Evolutionary conservation across 768 basidiomycete genomes (phyloP).

Genomic region (Mycena epipterygia): DNA sequence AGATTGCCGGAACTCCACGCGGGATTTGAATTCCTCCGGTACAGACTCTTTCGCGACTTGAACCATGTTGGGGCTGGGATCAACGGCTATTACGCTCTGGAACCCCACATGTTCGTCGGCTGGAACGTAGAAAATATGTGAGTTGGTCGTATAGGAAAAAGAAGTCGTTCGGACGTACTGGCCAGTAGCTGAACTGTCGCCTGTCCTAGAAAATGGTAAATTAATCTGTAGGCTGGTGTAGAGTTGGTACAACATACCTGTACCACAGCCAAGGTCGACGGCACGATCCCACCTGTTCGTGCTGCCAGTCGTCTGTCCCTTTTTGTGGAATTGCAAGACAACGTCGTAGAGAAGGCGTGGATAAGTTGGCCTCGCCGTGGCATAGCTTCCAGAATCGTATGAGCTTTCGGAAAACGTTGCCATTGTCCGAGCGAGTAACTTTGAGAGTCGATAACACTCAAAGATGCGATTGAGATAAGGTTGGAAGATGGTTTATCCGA

Average conservation of each 20-base stretch:
- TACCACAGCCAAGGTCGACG: constrained; percentile 87
- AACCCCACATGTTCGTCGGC: constrained; percentile 53
- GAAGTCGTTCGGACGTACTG: background rate
- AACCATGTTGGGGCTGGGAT: constrained; percentile 83
- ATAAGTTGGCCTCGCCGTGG: constrained; percentile 80
- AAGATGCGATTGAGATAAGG: too few relatives aligned
- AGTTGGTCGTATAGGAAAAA: background rate
- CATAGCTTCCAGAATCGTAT: constrained; percentile 78
- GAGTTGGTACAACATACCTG: constrained; percentile 62
- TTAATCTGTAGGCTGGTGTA: background rate
- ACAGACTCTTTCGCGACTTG: constrained; percentile 56
- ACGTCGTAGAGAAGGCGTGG: constrained; percentile 74
- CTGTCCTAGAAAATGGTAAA: constrained; percentile 6
- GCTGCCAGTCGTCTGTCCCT: background rate
- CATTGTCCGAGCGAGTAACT: too few relatives aligned
- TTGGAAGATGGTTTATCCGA: too few relatives aligned
- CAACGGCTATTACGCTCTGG: constrained; percentile 71
- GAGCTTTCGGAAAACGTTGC: constrained; percentile 79
- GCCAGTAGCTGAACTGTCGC: constrained; percentile 26
- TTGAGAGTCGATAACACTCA: too few relatives aligned
- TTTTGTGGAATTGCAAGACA: constrained; percentile 55
- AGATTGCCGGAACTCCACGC: constrained; percentile 49
- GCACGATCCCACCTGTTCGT: constrained; percentile 63
- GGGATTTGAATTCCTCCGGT: constrained; percentile 5
- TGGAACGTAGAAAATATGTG: background rate